Evolutionary conservation across 2,329 filamentous ascomycete genomes (phyloP), one percentile per base, ranked within the genome.

Genomic region (Colletotrichum euphorbiae): DNA sequence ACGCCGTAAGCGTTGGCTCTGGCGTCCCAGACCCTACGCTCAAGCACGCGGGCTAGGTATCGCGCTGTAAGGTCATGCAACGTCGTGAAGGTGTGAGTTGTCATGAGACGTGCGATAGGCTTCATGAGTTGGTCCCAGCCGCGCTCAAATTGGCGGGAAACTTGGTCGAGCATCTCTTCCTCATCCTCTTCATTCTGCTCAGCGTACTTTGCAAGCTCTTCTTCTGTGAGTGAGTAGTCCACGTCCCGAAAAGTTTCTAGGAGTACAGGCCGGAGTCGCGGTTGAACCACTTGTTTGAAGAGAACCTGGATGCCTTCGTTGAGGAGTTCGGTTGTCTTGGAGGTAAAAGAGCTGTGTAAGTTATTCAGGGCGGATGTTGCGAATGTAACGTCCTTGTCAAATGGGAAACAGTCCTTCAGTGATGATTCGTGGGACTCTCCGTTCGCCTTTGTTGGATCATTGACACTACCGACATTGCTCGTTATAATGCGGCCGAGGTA

Each of bases 181-280:
- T 88, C 85, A 28, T 84, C 80, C 67, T 87, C 83, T 21, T 87
- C 85, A 65, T 84, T 83, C 67, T 85, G 82, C 50, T 82, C 81
- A 7, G 86, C 86, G 6, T 85, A 77, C 28, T 90, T 88, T 9
- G 81, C 81, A 12, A 90, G 77, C 60, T 91, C 89, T 46, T 89
- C 86, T 69, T 90, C 86, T 1, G 84, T 85, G 3, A 93, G 83
- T 8, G 89, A 86, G 80, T 99, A 99, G 79, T 98, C 94, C 21
- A 93, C 88, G 74, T 98, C 95, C 48, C 94, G 91, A 84, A 98
- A 98, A 0, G 94, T 90, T 67, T 99, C 95, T 17, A 89, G 87
- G 11, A 99, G 84, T 3, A 98, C 90, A 0, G 93, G 93, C 0
- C 94, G 90, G 13, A 99, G 85, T 11, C 94, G 92, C 2, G 90